Evolutionary conservation across 2,329 filamentous ascomycete species (phyloP), one percentile per base, ranked within the genome.

Genomic region (Thielaviopsis punctulata): DNA sequence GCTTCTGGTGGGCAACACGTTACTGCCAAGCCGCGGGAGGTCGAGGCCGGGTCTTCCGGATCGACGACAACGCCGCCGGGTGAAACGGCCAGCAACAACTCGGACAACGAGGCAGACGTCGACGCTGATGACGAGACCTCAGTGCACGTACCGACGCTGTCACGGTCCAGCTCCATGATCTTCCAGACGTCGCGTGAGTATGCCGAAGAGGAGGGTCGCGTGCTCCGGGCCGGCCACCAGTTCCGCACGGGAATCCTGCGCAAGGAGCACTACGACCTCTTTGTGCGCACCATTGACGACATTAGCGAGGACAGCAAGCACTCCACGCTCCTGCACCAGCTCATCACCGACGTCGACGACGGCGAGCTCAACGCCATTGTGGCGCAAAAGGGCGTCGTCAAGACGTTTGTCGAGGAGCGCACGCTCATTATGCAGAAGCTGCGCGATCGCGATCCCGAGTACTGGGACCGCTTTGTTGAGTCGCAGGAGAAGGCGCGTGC

Each of bases 391-490:
- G 82, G 83, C 0, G 73, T 75, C 49, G 70, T 84, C 12, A 68
- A 69, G 52, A 74, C 78, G 0, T 80, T 86, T 57, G 72, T 76
- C 59, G 75, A 80, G 60, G 64, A 80, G 57, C 69, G 67, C 53
- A 71, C 73, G 15, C 61, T 73, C 50, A 68, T 80, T 19, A 62
- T 73, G 41, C 65, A 67, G 55, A 60, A 64, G 48, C 61, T 81
- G 57, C 69, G 76, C 18, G 76, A 76, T 4, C 72, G 74, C 24
- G 84, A 87, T 57, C 78, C 80, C 0, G 76, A 79, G 56, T 73
- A 83, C 62, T 77, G 84, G 74, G 73, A 75, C 48, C 66, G 67
- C 7, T 77, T 88, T 60, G 71, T 75, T 22, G 77, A 82, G 64
- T 69, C 73, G 36, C 78, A 80, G 64, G 68, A 75, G 59, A 78